Evolutionary conservation across 106 monocot genomes (phyloP), one percentile per base, ranked within the genome.

Genomic region (Acanthochlamys bracteata): DNA sequence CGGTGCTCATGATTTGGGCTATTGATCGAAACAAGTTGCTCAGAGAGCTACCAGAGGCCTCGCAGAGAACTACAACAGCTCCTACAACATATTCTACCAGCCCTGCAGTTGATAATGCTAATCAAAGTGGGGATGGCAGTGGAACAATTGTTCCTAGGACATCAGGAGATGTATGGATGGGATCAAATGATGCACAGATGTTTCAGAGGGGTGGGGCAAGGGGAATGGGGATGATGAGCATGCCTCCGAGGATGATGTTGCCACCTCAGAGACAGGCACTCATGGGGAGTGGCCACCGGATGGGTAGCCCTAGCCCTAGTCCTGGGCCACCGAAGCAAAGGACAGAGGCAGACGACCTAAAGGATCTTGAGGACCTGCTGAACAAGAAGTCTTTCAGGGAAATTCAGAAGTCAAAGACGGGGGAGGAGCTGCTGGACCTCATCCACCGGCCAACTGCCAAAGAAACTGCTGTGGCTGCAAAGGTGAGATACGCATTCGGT

Each of bases 341-440:
- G 70, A 79, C 83, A 0, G 98, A 92, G 68, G 87, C 85, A 58
- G 98, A 99, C 56, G 98, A 99, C 8, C 24, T 92, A 70, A 99
- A 99, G 85, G 98, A 99, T 60, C 76, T 99, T 10, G 92, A 99
- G 75, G 69, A 57, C 16, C 66, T 99, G 71, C 76, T 99, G 20
- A 99, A 82, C 53, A 92, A 89, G 80, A 92, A 99, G 73, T 83
- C 92, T 0, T 99, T 87, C 59, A 81, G 73, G 79, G 98, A 92
- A 71, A 59, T 76, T 68, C 92, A 88, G 75, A 83, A 92, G 68
- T 85, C 88, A 3, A 99, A 99, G 77, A 92, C 98, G 16, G 98
- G 92, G 14, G 98, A 99, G 82, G 98, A 99, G 68, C 81, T 99
- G 52, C 79, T 99, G 73, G 98, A 99, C 71, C 85, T 99, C 52